Evolutionary conservation across 2,329 filamentous ascomycete species (phyloP).

Genomic region (Zymoseptoria tritici): DNA sequence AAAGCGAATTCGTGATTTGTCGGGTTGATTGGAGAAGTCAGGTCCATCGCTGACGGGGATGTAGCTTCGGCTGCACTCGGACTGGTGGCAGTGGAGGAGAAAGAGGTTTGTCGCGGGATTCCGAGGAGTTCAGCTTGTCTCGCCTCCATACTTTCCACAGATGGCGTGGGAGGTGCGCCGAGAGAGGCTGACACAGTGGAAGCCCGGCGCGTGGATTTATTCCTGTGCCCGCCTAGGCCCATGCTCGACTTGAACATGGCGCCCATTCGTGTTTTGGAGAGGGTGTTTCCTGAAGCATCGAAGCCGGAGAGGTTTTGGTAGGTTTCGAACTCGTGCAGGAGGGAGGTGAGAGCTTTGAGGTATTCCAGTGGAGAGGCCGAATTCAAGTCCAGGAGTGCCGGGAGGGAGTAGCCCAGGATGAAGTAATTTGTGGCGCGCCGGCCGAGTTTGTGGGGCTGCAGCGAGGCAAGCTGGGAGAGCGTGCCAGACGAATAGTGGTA

Average conservation of each 20-base stretch:
- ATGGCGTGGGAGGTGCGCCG: background rate
- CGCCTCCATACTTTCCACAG: constrained; percentile 7
- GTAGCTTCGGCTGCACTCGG: constrained; percentile 6
- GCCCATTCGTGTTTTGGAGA: constrained; percentile 66
- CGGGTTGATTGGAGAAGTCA: constrained; percentile 44
- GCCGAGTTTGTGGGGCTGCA: constrained; percentile 74
- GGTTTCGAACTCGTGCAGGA: constrained; percentile 85
- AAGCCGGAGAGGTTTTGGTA: constrained; percentile 82
- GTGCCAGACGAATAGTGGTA: constrained; percentile 81
- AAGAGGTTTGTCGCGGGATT: constrained; percentile 8
- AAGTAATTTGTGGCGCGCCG: constrained; percentile 91
- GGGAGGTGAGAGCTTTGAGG: constrained; percentile 73
- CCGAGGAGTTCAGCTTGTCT: constrained; percentile 16
- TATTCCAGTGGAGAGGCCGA: constrained; percentile 74
- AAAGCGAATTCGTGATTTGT: constrained; percentile 78
- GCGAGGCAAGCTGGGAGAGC: constrained; percentile 74
- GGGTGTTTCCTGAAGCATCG: constrained; percentile 55
- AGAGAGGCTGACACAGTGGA: constrained; percentile 49
- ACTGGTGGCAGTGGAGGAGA: constrained; percentile 1
- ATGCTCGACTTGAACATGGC: constrained; percentile 45
- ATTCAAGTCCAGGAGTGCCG: constrained; percentile 81
- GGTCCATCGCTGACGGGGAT: constrained; percentile 17
- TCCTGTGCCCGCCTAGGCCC: constrained; percentile 29
- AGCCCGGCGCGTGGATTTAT: constrained; percentile 37
- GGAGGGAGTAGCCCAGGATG: constrained; percentile 83